Evolutionary conservation across 1,139 yeast species (phyloP).

Genomic region (Kluyveromyces sp.): DNA sequence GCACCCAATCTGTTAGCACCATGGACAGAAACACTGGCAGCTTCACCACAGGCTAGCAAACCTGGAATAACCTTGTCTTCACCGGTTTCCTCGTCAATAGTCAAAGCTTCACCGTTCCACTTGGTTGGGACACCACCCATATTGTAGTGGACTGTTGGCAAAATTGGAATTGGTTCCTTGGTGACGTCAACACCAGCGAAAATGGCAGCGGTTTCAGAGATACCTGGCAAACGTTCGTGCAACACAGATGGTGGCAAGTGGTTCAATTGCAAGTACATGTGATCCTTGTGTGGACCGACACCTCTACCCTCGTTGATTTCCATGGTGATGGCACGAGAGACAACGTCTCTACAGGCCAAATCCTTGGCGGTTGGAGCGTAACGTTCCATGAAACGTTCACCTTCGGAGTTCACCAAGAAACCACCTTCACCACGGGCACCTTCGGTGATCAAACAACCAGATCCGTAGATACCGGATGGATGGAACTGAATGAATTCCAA

Average conservation of each 20-base stretch:
- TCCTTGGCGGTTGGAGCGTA: slow-evolving; percentile 99
- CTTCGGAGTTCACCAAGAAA: slow-evolving; percentile 88
- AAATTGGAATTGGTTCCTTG: slow-evolving; percentile 96
- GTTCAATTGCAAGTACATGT: slow-evolving; percentile 87
- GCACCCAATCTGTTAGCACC: slow-evolving; percentile 99
- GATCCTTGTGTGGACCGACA: slow-evolving; percentile 95
- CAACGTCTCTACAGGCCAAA: slow-evolving; percentile 97
- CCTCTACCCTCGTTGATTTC: slow-evolving; percentile 99
- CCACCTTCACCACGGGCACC: slow-evolving; percentile 99
- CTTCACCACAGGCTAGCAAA: slow-evolving; percentile 96
- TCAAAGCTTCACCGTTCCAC: slow-evolving; percentile 92
- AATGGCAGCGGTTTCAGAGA: slow-evolving; percentile 96
- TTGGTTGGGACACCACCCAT: slow-evolving; percentile 99
- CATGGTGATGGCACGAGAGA: slow-evolving; percentile 95
- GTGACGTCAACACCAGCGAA: slow-evolving; percentile 99
- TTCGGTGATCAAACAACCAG: slow-evolving; percentile 97
- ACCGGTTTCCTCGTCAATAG: slow-evolving; percentile 70
- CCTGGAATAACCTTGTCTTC: slow-evolving; percentile 91
- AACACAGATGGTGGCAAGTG: slow-evolving; percentile 90
- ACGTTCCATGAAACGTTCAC: slow-evolving; percentile 99
- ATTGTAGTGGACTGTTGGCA: slow-evolving; percentile 98
- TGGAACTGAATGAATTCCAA: slow-evolving; percentile 98
- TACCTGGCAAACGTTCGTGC: slow-evolving; percentile 97
- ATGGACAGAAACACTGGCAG: slow-evolving; percentile 98
- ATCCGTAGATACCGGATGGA: slow-evolving; percentile 98